Conservation (phyloP, 768 basidiomycete genomes). For the Calvatia gigantea region DNA sequence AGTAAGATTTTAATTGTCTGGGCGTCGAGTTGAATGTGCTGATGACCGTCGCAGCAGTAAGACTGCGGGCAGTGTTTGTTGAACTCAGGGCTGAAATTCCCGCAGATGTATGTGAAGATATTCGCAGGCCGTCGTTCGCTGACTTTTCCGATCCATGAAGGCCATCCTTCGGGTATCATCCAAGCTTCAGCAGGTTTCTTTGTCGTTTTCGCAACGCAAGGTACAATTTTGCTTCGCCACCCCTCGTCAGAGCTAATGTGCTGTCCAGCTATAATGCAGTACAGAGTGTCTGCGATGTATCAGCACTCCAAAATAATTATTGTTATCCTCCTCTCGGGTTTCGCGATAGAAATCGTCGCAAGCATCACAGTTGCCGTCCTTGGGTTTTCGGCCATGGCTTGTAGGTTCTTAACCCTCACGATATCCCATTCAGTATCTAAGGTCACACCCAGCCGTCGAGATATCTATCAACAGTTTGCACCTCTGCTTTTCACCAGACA, state of each 20-base stretch:
- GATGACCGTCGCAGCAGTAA: neutral
- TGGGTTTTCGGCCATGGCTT: neutral
- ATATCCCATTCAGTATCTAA: neutral
- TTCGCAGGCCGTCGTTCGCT: neutral
- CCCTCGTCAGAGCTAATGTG: neutral
- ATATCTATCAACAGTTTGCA: neutral
- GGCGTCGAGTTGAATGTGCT: neutral
- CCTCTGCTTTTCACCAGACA: neutral
- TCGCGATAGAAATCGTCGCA: neutral
- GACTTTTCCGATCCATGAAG: neutral
- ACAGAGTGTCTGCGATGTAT: neutral
- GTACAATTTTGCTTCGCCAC: neutral
- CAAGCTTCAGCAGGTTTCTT: constrained; percentile 1
- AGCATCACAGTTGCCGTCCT: neutral
- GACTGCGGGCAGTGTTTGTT: neutral
- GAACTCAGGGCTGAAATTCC: neutral
- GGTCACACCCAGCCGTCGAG: neutral
- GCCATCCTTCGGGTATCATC: neutral
- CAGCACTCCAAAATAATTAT: neutral
- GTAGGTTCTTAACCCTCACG: neutral
- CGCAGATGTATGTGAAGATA: neutral
- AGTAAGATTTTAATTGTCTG: neutral
- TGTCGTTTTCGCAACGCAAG: neutral
- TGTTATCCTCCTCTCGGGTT: neutral
- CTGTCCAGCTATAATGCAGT: neutral